These are phyloP conservation scores for Mantamonas sphyraenae DNA, from an alignment of 78 protist genomes.

Conservation along the genomic window DNA sequence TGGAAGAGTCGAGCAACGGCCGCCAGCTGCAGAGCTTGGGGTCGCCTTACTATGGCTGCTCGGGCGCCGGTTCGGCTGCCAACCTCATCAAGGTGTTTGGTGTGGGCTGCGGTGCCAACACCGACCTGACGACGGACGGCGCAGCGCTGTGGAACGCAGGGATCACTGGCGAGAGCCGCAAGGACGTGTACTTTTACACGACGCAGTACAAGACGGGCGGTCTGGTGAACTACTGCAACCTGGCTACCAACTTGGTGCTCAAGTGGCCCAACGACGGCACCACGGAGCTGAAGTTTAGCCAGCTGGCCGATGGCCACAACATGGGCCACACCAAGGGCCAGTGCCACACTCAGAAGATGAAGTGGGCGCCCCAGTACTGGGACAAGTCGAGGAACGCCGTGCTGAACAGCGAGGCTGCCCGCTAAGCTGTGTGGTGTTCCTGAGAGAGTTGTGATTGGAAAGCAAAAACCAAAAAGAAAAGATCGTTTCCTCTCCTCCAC, in stretches of 20 bases:
- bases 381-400: no score
- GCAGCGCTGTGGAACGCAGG: constrained; percentile 47
- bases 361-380: constrained; percentile 31
- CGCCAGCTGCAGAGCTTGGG: constrained; percentile 52
- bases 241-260: constrained; percentile 39
- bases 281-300: constrained; percentile 22
- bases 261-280: constrained; percentile 60
- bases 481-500: no score
- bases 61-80: constrained; percentile 47
- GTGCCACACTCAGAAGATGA: constrained; percentile 50
- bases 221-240: constrained; percentile 34
- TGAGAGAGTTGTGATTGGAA: no score
- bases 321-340: constrained; percentile 32
- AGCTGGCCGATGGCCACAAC: constrained; percentile 34
- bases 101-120: constrained; percentile 46
- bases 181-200: constrained; percentile 29
- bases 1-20: no score
- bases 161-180: constrained; percentile 39
- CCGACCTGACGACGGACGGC: constrained; percentile 48
- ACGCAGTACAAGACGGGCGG: constrained; percentile 38
- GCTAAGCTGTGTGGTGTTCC: no score
- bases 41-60: constrained; percentile 50
- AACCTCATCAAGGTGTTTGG: constrained; percentile 31
- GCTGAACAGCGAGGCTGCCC: no score
- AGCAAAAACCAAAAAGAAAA: no score